These are phyloP conservation scores for Yarrowia bubula DNA, from an alignment of 805 yeast genomes.

Conservation along the genomic window DNA sequence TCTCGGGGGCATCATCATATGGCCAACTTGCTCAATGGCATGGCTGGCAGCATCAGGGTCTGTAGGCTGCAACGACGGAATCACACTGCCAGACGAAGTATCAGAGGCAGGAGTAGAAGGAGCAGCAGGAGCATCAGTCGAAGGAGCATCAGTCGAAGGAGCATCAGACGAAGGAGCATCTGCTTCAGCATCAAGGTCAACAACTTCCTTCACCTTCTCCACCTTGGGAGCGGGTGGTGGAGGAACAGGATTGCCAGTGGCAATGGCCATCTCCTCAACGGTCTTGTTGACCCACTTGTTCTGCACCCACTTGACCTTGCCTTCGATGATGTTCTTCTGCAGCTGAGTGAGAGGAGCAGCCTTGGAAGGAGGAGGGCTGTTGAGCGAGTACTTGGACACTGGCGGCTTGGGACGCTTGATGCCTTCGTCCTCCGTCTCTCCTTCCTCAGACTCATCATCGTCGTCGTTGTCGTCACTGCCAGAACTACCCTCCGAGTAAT, in stretches of 20 bases:
- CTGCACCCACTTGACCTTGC: neutral
- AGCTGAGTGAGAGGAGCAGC: slow-evolving; percentile 1
- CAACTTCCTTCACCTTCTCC: too few relatives aligned
- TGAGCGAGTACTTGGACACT: too few relatives aligned
- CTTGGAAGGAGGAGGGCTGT: neutral
- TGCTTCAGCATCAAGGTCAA: too few relatives aligned
- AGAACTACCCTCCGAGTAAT: neutral
- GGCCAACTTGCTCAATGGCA: neutral
- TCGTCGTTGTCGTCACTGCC: neutral
- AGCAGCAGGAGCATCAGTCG: too few relatives aligned
- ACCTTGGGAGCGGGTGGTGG: neutral
- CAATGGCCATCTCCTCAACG: neutral
- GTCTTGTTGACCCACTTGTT: neutral
- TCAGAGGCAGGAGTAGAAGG: too few relatives aligned
- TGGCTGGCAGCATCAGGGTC: neutral
- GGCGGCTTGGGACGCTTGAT: neutral
- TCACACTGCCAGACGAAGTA: neutral
- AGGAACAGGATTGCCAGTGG: neutral
- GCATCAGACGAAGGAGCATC: too few relatives aligned
- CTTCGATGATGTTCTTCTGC: slow-evolving; percentile 6
- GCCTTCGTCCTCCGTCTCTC: neutral
- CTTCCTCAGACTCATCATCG: neutral
- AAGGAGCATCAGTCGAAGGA: too few relatives aligned
- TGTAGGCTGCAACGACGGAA: neutral
- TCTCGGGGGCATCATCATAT: neutral